Conservation (phyloP, 164 flowering plant species). For the Sedum album region DNA sequence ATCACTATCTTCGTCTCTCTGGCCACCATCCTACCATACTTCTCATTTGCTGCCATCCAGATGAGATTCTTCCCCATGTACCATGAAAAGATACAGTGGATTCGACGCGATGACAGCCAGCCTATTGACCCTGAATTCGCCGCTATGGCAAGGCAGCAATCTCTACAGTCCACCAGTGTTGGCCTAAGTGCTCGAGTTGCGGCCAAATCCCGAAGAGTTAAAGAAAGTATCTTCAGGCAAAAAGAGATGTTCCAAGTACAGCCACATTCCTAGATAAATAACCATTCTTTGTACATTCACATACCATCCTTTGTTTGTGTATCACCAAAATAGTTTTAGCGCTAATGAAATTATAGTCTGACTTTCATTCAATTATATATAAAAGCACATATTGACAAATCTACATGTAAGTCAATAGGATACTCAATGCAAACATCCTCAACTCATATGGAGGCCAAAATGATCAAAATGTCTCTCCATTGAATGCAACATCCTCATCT, state of each 20-base stretch:
- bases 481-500: too few relatives aligned
- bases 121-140: slow-evolving; percentile 54
- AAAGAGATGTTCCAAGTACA: neutral
- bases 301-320: neutral
- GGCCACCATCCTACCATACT: slow-evolving; percentile 58
- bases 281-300: neutral
- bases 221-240: neutral
- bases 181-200: slow-evolving; percentile 63
- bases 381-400: too few relatives aligned
- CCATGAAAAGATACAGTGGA: slow-evolving; percentile 84
- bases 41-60: slow-evolving; percentile 46
- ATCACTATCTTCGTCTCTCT: slow-evolving; percentile 42
- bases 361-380: too few relatives aligned
- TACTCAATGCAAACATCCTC: too few relatives aligned
- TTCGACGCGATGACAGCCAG: slow-evolving; percentile 44
- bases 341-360: too few relatives aligned
- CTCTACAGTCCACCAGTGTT: slow-evolving; percentile 47
- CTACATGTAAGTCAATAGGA: too few relatives aligned
- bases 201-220: slow-evolving; percentile 20
- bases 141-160: slow-evolving; percentile 52
- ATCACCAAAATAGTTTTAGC: too few relatives aligned
- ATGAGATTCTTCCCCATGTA: slow-evolving; percentile 85
- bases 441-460: too few relatives aligned
- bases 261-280: neutral
- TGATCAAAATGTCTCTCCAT: too few relatives aligned